Evolutionary conservation across 2,329 filamentous ascomycete genomes (phyloP).

Genomic region (Diplodia scrobiculata): DNA sequence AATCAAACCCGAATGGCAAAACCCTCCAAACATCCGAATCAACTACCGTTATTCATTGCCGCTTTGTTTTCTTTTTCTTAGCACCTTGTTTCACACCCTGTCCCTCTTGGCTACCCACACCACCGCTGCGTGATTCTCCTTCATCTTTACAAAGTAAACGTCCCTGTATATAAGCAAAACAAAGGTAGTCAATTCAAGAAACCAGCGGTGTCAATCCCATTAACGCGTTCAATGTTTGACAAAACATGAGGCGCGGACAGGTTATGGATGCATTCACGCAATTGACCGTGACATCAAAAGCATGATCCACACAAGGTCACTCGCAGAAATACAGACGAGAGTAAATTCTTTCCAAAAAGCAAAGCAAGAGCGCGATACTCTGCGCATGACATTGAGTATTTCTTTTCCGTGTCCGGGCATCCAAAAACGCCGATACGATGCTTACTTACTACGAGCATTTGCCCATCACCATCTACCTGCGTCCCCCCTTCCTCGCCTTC

Average conservation of each 20-base stretch:
- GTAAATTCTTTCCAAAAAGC: not conserved
- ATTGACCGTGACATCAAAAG: not conserved
- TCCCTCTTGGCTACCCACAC: no score
- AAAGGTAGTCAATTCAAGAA: no score
- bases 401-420: not conserved
- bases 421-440: not conserved
- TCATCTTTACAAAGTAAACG: no score
- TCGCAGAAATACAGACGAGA: not conserved
- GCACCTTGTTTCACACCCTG: no score
- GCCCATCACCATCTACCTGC: not conserved
- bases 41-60: no score
- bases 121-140: no score
- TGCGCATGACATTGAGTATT: not conserved
- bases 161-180: no score
- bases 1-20: no score
- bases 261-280: not conserved
- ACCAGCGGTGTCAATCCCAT: no score
- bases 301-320: not conserved
- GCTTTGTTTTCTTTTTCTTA: no score
- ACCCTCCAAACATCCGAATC: no score
- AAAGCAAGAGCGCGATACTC: conserved; percentile 3
- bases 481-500: conserved; percentile 68
- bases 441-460: not conserved
- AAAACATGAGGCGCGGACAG: not conserved
- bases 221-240: not conserved